These are phyloP conservation scores for Cubamyces lactineus DNA, from an alignment of 768 basidiomycete genomes.

Conservation along the genomic window DNA sequence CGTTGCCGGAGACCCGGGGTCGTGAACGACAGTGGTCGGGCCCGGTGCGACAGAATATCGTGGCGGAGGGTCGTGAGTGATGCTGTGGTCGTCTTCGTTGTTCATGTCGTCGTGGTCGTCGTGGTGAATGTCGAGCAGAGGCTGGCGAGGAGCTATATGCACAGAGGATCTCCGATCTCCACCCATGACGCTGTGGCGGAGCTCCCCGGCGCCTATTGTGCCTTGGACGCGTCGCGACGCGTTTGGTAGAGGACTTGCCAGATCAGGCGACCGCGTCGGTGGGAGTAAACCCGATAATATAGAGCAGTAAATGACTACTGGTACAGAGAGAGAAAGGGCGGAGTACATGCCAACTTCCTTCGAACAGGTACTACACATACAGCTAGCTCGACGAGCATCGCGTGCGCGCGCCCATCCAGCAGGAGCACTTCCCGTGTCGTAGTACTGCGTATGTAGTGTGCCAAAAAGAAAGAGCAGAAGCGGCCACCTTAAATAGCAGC, in stretches of 20 bases:
- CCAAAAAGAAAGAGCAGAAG: too few species aligned
- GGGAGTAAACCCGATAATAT: too few species aligned
- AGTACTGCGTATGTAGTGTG: too few species aligned
- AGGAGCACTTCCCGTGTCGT: too few species aligned
- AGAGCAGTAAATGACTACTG: too few species aligned
- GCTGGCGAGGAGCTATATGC: not conserved
- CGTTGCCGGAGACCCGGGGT: not conserved
- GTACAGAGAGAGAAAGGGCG: too few species aligned
- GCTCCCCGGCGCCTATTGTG: not conserved
- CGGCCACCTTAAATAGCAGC: too few species aligned
- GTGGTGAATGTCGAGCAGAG: not conserved
- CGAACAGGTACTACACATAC: too few species aligned
- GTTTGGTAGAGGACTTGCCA: not conserved
- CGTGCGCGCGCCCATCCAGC: too few species aligned
- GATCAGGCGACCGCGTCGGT: not conserved
- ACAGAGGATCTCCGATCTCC: not conserved
- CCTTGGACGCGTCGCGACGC: not conserved
- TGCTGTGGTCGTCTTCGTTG: not conserved
- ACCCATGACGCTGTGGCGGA: slow-evolving; percentile 16
- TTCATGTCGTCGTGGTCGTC: not conserved
- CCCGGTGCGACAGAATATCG: not conserved
- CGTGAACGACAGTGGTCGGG: not conserved
- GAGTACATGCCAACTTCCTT: too few species aligned
- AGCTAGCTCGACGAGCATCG: too few species aligned
- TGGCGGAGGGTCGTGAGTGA: slow-evolving; percentile 8